Evolutionary conservation across 2,329 filamentous ascomycete species (phyloP).

Genomic region (Alternaria sp.): DNA sequence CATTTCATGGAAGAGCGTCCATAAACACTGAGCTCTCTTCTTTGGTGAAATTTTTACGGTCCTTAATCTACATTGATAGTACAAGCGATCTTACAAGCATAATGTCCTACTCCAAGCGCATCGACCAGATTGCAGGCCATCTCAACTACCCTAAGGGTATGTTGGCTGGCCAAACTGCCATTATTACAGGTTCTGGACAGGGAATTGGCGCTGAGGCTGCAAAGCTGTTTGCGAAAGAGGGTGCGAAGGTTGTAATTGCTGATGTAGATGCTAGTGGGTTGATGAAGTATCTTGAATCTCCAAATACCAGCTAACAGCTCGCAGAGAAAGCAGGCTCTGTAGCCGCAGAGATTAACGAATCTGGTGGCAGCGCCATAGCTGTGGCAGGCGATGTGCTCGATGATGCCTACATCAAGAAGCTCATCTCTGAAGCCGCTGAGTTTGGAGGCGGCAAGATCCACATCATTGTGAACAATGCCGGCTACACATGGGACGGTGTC

Average conservation of each 20-base stretch:
- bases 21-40: conserved; percentile 1
- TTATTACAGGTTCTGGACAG: conserved; percentile 86
- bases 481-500: conserved; percentile 92
- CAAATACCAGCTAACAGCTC: conserved; percentile 19
- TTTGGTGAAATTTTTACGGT: background rate
- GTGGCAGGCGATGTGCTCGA: conserved; percentile 81
- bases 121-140: conserved; percentile 77
- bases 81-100: background rate
- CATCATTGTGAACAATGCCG: conserved; percentile 90
- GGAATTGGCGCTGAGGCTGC: conserved; percentile 89
- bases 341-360: conserved; percentile 73
- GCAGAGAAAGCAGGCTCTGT: conserved; percentile 74
- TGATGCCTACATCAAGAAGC: conserved; percentile 71
- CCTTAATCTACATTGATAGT: background rate
- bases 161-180: conserved; percentile 81
- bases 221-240: conserved; percentile 84
- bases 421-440: conserved; percentile 78
- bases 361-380: conserved; percentile 73
- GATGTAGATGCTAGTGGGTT: conserved; percentile 77
- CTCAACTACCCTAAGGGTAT: conserved; percentile 84
- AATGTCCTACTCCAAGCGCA: conserved; percentile 54
- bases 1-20: conserved; percentile 15
- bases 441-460: conserved; percentile 90
- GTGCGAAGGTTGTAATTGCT: conserved; percentile 82
- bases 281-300: background rate